phyloP scores from a whole-genome alignment of 1,139 yeast genomes.

The Eremothecium cymbalariae region DNA sequence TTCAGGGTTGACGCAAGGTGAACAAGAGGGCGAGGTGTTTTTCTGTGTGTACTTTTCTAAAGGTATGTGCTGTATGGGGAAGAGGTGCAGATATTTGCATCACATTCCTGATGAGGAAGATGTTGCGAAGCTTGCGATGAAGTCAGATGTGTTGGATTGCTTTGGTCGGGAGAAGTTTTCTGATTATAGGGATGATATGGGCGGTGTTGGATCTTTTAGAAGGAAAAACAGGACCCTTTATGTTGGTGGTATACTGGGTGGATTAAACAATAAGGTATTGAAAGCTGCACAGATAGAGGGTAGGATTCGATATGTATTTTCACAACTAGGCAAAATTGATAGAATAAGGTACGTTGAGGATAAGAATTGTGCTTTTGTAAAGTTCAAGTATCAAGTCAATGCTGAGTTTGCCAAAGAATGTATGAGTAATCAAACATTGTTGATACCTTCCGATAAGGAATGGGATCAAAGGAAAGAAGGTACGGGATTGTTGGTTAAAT shows the following conservation, averaged over 20 bases:
- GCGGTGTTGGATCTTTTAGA: conserved; percentile 84
- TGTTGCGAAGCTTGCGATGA: conserved; percentile 39
- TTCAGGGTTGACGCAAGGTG: conserved; percentile 70
- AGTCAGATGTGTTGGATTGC: conserved; percentile 55
- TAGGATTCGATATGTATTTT: conserved; percentile 44
- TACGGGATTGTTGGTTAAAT: conserved; percentile 59
- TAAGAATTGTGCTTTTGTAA: conserved; percentile 73
- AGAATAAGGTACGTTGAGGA: conserved; percentile 52
- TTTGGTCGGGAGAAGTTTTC: conserved; percentile 86
- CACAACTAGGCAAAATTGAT: conserved; percentile 73
- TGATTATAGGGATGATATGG: conserved; percentile 85
- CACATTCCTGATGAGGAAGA: conserved; percentile 55
- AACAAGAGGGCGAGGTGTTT: conserved; percentile 34
- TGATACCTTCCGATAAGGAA: conserved; percentile 39
- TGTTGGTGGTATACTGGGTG: conserved; percentile 55
- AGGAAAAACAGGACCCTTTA: conserved; percentile 64
- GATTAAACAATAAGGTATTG: conserved; percentile 21
- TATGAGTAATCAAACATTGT: conserved; percentile 46
- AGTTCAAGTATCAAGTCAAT: conserved; percentile 43
- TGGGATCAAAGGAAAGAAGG: conserved; percentile 25
- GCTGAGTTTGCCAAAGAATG: conserved; percentile 15
- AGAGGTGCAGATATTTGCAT: conserved; percentile 68
- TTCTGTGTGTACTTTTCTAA: conserved; percentile 82
- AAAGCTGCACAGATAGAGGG: conserved; percentile 25
- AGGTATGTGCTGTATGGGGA: conserved; percentile 78